phyloP scores from a whole-genome alignment of 1,284 basidiomycete genomes.

The Rhodotorula sp. region DNA sequence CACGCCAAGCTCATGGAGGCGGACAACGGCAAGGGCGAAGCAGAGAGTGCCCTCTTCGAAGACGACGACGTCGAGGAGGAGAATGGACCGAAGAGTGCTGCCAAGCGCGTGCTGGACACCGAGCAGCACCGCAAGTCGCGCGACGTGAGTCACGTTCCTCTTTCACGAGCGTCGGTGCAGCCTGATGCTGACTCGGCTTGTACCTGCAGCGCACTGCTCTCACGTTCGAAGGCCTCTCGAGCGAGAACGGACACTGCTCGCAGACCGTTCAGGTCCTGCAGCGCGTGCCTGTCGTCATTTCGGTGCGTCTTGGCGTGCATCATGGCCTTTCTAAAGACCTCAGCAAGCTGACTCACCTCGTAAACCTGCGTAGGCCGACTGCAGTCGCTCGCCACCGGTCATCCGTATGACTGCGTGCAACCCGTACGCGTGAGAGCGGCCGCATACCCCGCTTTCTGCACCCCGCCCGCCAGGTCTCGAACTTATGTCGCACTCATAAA shows the following conservation, averaged over 20 bases:
- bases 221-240: conserved; percentile 75
- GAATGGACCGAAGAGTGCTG: conserved; percentile 47
- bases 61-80: conserved; percentile 66
- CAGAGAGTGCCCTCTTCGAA: conserved; percentile 83
- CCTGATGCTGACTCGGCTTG: background rate
- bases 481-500: background rate
- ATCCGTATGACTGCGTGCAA: conserved; percentile 56
- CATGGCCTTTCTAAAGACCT: background rate
- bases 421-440: conserved; percentile 7
- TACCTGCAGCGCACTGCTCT: conserved; percentile 53
- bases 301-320: conserved; percentile 46
- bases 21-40: conserved; percentile 79
- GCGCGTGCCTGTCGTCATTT: conserved; percentile 88
- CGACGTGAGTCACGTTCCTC: conserved; percentile 18
- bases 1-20: conserved; percentile 87
- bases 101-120: conserved; percentile 56
- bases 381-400: conserved; percentile 90
- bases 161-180: background rate
- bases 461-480: too few relatives aligned
- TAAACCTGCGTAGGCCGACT: conserved; percentile 59
- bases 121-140: conserved; percentile 73
- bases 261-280: conserved; percentile 78
- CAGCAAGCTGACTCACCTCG: background rate
- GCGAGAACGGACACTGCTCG: conserved; percentile 77
- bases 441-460: background rate